phyloP scores from a whole-genome alignment of 805 yeast species.

The Pichia ethanolica region DNA sequence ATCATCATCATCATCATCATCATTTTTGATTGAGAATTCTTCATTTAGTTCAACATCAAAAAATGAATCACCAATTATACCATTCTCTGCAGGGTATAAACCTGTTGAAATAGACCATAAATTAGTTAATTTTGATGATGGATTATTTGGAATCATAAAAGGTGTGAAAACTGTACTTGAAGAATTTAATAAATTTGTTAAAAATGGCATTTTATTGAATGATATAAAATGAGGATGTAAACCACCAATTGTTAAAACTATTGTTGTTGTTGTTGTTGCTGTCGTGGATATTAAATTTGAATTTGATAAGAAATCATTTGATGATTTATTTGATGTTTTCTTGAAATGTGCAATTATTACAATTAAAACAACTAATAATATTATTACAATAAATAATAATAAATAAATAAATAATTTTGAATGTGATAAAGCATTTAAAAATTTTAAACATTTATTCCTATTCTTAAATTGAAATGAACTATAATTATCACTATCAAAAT shows the following conservation, averaged over 20 bases:
- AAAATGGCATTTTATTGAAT: constrained; percentile 56
- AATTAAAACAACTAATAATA: constrained; percentile 3
- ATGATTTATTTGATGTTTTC: background rate
- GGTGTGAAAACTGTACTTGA: constrained; percentile 61
- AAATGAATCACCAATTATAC: constrained; percentile 79
- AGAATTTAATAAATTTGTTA: constrained; percentile 48
- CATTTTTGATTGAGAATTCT: constrained; percentile 34
- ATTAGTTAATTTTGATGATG: constrained; percentile 84
- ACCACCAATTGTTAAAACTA: constrained; percentile 77
- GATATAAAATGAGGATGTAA: constrained; percentile 86
- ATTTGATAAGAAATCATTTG: background rate
- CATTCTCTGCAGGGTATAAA: constrained; percentile 72
- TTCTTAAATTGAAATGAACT: background rate
- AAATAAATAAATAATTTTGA: background rate
- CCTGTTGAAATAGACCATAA: constrained; percentile 93
- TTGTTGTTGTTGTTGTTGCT: constrained; percentile 31
- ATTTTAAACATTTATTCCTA: background rate
- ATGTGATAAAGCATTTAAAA: background rate
- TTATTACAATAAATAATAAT: background rate
- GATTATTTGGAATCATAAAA: constrained; percentile 80
- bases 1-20: too few species aligned
- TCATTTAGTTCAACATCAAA: constrained; percentile 50
- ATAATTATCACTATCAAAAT: constrained; percentile 1
- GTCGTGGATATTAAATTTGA: background rate
- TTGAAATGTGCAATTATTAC: constrained; percentile 1